Conservation (phyloP, 2,329 filamentous ascomycete species). For the Teratosphaeria nubilosa region DNA sequence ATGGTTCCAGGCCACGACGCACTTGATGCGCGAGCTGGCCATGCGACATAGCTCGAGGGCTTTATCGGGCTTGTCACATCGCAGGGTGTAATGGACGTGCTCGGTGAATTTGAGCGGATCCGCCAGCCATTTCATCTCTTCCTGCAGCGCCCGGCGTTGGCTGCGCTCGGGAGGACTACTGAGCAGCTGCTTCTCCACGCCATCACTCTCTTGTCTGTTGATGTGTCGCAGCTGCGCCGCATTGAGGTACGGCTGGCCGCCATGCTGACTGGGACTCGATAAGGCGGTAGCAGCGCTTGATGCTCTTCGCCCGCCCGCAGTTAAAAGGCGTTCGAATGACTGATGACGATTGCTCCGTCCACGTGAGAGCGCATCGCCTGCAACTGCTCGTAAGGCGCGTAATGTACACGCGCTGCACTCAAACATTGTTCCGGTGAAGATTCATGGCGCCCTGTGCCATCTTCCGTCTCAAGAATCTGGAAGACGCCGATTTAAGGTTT, state of each 20-base stretch:
- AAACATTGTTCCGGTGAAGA: constrained; percentile 27
- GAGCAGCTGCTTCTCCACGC: background rate
- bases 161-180: background rate
- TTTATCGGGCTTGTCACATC: constrained; percentile 50
- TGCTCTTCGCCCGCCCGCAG: constrained; percentile 7
- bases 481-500: background rate
- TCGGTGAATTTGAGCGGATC: constrained; percentile 67
- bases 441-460: background rate
- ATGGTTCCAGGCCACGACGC: constrained; percentile 79
- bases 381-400: constrained; percentile 34
- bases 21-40: constrained; percentile 55
- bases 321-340: constrained; percentile 12
- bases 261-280: no score
- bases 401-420: constrained; percentile 35
- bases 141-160: constrained; percentile 27
- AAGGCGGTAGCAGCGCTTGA: constrained; percentile 1
- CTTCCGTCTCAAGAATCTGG: background rate
- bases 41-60: constrained; percentile 58
- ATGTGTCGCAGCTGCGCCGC: constrained; percentile 6
- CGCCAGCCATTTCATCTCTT: constrained; percentile 51
- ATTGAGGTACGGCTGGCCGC: constrained; percentile 5
- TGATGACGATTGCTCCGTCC: background rate
- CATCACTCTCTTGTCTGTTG: background rate
- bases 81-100: constrained; percentile 53
- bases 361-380: constrained; percentile 16